Conservation (phyloP, 768 basidiomycete genomes). For the Tulasnella sp. region DNA sequence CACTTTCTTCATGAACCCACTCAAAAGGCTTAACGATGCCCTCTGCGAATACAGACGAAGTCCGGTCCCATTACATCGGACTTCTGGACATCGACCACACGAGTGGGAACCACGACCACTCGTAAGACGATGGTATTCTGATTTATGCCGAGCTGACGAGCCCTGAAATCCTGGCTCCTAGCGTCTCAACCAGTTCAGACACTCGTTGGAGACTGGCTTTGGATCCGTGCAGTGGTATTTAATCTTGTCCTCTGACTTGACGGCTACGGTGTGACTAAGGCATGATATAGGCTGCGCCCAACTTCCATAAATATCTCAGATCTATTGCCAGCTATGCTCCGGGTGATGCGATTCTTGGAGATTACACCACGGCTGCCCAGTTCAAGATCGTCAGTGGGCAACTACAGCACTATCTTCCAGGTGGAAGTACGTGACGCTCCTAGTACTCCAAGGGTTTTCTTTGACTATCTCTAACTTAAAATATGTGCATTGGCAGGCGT, state of each 20-base stretch:
- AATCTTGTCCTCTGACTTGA: background rate
- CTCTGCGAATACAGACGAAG: constrained; percentile 17
- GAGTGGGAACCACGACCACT: constrained; percentile 28
- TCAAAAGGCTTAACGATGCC: background rate
- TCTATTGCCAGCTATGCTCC: constrained; percentile 42
- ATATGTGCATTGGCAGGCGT: constrained; percentile 16
- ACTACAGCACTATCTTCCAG: constrained; percentile 48
- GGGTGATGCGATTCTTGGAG: constrained; percentile 51
- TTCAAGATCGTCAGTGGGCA: constrained; percentile 57
- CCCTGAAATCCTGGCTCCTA: background rate
- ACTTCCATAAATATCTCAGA: constrained; percentile 60
- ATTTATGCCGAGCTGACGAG: too few species aligned
- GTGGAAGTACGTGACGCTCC: background rate
- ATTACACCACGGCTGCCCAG: constrained; percentile 43
- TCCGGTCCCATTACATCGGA: background rate
- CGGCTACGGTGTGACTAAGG: background rate
- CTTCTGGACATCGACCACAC: background rate
- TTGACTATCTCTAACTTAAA: background rate
- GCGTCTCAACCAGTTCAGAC: constrained; percentile 40
- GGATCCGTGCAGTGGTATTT: constrained; percentile 56
- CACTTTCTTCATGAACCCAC: background rate
- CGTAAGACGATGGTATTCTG: constrained; percentile 21
- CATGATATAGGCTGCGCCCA: constrained; percentile 47
- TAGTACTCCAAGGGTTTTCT: too few species aligned
- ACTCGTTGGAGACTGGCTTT: constrained; percentile 50